Percentiles rank a stretch among this genome's conserved stretches.
phyloP scores from a whole-genome alignment of 306 rosid species.

The Cucumis sativus region Cucumber_9930_V3 NC_026656.2:13436001-13436500 shows the following conservation, averaged over 20 bases:
- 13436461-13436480: conserved; percentile 2
- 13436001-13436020: neutral
- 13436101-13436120: neutral
- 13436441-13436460: conserved; percentile 1
- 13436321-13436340: neutral
- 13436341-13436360: neutral
- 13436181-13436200: conserved; percentile 40
- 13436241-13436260: conserved; percentile 8
- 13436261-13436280: conserved; percentile 16
- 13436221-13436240: conserved; percentile 53
- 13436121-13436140: conserved; percentile 7
- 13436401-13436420: neutral
- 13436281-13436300: conserved; percentile 1
- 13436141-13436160: conserved; percentile 18
- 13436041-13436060: neutral
- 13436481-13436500: conserved; percentile 27
- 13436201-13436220: conserved; percentile 54
- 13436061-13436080: neutral
- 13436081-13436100: neutral
- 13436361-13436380: neutral
- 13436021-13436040: neutral
- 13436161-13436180: conserved; percentile 29
- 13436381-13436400: neutral
- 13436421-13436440: neutral
- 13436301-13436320: neutral